Evolutionary conservation across 2,329 filamentous ascomycete species (phyloP), one percentile per base, ranked within the genome.

Genomic region (Fusarium sp.): DNA sequence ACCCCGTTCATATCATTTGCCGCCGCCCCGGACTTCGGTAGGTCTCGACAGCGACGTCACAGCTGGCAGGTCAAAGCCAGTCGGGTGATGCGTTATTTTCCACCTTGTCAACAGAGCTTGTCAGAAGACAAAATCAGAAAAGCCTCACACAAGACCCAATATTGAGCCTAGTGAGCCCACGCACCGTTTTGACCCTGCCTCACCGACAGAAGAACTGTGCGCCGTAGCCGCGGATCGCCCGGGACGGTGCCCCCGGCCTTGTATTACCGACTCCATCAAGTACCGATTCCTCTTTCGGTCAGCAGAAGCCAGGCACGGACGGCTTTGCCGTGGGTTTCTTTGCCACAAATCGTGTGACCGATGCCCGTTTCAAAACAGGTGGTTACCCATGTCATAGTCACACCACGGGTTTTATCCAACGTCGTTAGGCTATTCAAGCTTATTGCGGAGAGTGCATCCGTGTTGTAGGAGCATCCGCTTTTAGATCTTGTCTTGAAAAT

Each of bases 1-100:
- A 35, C 54, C n/a, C 39, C 18, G 25, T 37, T 32, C 58, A 14
- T 37, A 16, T 32, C 34, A 52, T 39, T 57, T 57, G 54, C 34
- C 32, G 54, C 32, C 45, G 18, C 43, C 45, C 48, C 48, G 27
- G 48, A 54, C 60, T 52, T 63, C 35, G 25, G 20, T 27, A 34
- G n/a, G 60, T 27, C 60, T n/a, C 45, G n/a, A n/a, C 45, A 54
- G 30, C 59, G 32, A 37, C 54, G 32, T 35, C 54, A 57, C 54
- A n/a, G 54, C 37, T 34, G 23, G 30, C 43, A 48, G 20, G 43
- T 63, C 25, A 27, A n/a, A n/a, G 30, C 32, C 37, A 39, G 52
- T 64, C 45, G 20, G 43, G 45, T 56, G 61, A 64, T 64, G 61
- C 61, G 61, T 10, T 20, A 64, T 64, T 64, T 64, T 56, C 10